phyloP scores from a whole-genome alignment of 179 eudicot genomes.

The Beta lomatogona region DNA sequence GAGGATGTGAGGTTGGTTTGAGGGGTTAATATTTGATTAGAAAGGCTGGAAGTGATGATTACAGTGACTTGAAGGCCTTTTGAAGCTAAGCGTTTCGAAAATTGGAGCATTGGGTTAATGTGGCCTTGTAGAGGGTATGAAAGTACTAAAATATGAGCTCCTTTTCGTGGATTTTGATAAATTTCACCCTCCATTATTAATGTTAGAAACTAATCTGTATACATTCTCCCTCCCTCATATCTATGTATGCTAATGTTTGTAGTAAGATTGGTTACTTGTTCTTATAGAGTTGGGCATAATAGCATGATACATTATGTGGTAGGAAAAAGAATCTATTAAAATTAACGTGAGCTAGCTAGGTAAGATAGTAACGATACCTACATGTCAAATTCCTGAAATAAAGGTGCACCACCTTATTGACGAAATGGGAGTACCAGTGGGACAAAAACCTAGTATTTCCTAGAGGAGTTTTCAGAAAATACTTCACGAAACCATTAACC shows the following conservation, averaged over 20 bases:
- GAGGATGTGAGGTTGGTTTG: neutral
- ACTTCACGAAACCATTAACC: too few relatives aligned
- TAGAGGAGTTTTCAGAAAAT: too few relatives aligned
- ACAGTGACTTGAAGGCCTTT: conserved; percentile 36
- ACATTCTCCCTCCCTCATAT: neutral
- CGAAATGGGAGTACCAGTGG: neutral
- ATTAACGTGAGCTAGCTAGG: too few relatives aligned
- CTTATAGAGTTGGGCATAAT: too few relatives aligned
- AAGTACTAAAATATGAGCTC: conserved; percentile 35
- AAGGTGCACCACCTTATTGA: neutral
- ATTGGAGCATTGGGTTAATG: conserved; percentile 40
- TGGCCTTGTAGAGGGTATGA: conserved; percentile 37
- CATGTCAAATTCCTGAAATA: neutral
- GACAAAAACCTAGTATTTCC: too few relatives aligned
- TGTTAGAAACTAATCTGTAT: neutral
- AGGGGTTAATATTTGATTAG: neutral
- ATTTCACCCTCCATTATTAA: conserved; percentile 2
- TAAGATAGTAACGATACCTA: neutral
- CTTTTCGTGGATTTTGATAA: conserved; percentile 23
- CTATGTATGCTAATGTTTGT: neutral
- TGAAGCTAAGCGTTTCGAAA: conserved; percentile 31
- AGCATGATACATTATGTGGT: neutral
- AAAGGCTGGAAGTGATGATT: conserved; percentile 21
- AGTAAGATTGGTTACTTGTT: neutral
- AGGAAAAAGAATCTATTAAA: neutral